Base-by-base conservation (phyloP, 1,284 basidiomycete species). In the Sparassis latifolia region DNA sequence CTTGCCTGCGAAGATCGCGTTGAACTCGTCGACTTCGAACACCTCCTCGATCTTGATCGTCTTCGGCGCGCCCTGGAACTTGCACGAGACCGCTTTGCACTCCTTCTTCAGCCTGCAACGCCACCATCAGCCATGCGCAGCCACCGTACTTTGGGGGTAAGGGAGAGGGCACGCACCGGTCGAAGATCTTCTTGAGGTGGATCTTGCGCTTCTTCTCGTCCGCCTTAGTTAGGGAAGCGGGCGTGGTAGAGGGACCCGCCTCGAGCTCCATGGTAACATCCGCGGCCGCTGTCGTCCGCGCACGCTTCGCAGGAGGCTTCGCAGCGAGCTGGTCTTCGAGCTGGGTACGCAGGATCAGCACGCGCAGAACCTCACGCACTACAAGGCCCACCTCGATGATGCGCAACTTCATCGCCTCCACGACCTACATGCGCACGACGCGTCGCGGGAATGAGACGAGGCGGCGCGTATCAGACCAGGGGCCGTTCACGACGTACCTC, bases 171-270 rank as follows among this genome's bases (percentile, higher is more conserved):
- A 45, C 64, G 47, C 50, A 69, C 70, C 63, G 58, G 51, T 70
- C 69, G 53, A 69, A 72, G 33, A 73, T 63, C 56, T 69, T 71
- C 58, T 72, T 71, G 20, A 70, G 52, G 49, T 69, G 65, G 48
- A 65, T 53, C 53, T 71, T 70, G 44, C 62, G 60, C 49, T 70
- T 72, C 58, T 74, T 74, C 53, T 69, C 66, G 4, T 71, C 69
- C 1, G 59, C 62, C 52, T 72, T 72, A 39, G 54, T 53, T 12
- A 59, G 56, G 3, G 59, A 51, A 4, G 63, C 58, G 10, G 48
- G 39, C 4, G 56, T 52, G 27, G 52, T 42, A 20, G 61, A 56
- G 6, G 54, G 52, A 29, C 33, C 29, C 20, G 58, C 42, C 4
- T 46, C 51, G 1, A 44, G 42, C 27, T 49, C 52, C 27, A 49